Evolutionary conservation across 495 filamentous ascomycete species (phyloP), one percentile per base, ranked within the genome.

Genomic region (Lichenothelia convexa): DNA sequence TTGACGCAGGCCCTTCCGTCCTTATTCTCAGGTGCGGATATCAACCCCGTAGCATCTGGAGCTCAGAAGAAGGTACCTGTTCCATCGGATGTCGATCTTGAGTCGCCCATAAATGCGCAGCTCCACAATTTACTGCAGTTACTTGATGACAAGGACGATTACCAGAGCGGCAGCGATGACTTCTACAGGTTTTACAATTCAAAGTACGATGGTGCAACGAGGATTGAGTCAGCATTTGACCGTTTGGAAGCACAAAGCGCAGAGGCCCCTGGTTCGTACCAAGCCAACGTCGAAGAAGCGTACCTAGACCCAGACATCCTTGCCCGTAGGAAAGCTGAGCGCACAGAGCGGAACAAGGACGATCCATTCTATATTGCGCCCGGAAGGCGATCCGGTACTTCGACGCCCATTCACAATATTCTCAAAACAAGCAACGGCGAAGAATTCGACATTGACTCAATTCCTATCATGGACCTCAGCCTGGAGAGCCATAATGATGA

Each of bases 331-430:
- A 75, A 70, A 35, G 56, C 67, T 0, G 79, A 87, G 43, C 66
- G 84, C 19, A 53, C 65, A 29, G 83, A 87, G 46, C 68, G 81
- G 30, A 80, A 93, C 53, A 75, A 67, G 41, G 87, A 94, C 46
- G 89, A 97, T 50, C 89, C 89, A 3, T 97, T 93, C 51, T 95
- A 97, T 49, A 97, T 97, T 27, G 64, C 63, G 21, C 50, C 61
- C 12, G 46, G 48, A 6, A n/a, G 11, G 8, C 36, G 37, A 2
- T 67, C 62, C 5, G 70, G 63, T 24, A 61, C 60, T 7, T 76
- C 70, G 1, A 82, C 80, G 0, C 75, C 79, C 2, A 67, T 81
- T 37, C 74, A 81, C 47, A 75, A 74, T 36, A 73, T 82, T 26
- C 61, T 84, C 0, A 63, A 69, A 40, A 67, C 58, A 20, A 69